phyloP scores from a whole-genome alignment of 306 rosid genomes.

The Malus sylvestris region DNA sequence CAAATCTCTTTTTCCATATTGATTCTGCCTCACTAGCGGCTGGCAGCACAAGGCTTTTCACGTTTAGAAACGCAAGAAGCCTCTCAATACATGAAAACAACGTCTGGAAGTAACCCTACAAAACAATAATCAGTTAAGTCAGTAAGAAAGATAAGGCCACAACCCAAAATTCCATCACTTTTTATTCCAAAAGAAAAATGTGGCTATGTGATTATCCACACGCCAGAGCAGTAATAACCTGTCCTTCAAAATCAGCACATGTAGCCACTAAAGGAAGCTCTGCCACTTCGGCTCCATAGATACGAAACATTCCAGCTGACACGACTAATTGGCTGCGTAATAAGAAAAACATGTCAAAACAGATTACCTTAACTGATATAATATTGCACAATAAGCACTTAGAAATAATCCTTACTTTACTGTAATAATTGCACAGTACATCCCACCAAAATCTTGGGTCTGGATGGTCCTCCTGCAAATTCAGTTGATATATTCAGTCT shows the following conservation, averaged over 20 bases:
- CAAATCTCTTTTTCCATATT: conserved; percentile 68
- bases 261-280: conserved; percentile 98
- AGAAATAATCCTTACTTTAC: conserved; percentile 57
- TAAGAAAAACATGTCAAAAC: not conserved
- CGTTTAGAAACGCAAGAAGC: conserved; percentile 44
- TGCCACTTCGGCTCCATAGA: conserved; percentile 77
- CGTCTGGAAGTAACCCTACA: conserved; percentile 69
- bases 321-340: conserved; percentile 52
- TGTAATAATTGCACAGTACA: conserved; percentile 83
- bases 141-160: not conserved
- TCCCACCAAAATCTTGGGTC: conserved; percentile 85
- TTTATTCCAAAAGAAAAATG: not conserved
- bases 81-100: conserved; percentile 61
- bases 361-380: not conserved
- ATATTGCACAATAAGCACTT: not conserved
- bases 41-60: conserved; percentile 55
- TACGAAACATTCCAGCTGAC: conserved; percentile 81
- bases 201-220: not conserved
- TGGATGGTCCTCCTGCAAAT: conserved; percentile 53
- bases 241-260: conserved; percentile 62
- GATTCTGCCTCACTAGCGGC: conserved; percentile 64
- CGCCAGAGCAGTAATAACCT: conserved; percentile 37
- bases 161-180: not conserved
- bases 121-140: not conserved
- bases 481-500: conserved; percentile 1